Evolutionary conservation across 495 filamentous ascomycete species (phyloP).

Genomic region (Lasiosphaeria hispida): DNA sequence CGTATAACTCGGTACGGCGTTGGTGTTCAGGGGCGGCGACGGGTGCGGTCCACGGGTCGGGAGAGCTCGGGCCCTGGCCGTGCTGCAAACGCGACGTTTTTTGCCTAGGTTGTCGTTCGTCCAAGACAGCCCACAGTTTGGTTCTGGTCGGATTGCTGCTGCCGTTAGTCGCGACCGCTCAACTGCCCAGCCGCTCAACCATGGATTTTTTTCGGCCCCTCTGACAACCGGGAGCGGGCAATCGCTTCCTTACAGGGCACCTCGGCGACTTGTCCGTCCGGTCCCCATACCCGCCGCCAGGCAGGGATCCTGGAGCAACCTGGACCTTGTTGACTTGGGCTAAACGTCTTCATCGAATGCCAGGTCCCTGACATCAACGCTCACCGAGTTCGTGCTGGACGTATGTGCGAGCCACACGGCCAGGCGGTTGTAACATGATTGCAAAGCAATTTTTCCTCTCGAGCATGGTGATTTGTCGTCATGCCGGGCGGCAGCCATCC

Average conservation of each 20-base stretch:
- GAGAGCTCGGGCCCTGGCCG: slow-evolving; percentile 5
- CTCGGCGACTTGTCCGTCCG: slow-evolving; percentile 13
- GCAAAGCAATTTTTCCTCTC: background rate
- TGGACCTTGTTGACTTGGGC: slow-evolving; percentile 3
- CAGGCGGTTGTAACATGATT: background rate
- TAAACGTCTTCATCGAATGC: background rate
- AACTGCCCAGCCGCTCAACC: too few species aligned
- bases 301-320: slow-evolving; percentile 4
- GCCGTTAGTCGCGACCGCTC: too few species aligned
- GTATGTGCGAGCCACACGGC: background rate
- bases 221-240: slow-evolving; percentile 13
- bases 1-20: background rate
- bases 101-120: slow-evolving; percentile 6
- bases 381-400: background rate
- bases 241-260: background rate
- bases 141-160: slow-evolving; percentile 9
- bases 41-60: background rate
- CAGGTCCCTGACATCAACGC: background rate
- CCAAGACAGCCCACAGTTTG: slow-evolving; percentile 10
- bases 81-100: background rate
- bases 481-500: background rate
- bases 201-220: slow-evolving; percentile 9
- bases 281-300: slow-evolving; percentile 11
- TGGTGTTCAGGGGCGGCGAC: background rate
- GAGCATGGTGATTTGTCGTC: background rate